Evolutionary conservation across 2,329 filamentous ascomycete genomes (phyloP).

Genomic region (Ascochyta viciae-villosae): DNA sequence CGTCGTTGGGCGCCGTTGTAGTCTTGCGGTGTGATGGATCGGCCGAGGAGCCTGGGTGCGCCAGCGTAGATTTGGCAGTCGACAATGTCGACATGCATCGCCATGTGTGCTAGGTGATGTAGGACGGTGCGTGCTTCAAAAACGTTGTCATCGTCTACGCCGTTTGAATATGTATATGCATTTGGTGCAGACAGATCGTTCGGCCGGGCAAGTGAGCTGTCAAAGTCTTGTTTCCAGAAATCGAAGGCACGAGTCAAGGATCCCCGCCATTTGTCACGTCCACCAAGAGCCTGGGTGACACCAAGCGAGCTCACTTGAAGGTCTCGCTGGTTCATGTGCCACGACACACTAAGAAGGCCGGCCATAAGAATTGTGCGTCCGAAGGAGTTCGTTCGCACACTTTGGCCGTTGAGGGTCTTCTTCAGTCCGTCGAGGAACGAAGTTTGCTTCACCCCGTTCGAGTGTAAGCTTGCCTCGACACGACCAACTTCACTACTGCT

Average conservation of each 20-base stretch:
- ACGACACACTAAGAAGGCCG: constrained; percentile 88
- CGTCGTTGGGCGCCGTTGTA: constrained; percentile 79
- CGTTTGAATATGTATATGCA: constrained; percentile 41
- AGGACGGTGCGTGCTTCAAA: constrained; percentile 89
- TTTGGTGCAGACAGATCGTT: constrained; percentile 40
- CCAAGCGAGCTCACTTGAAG: constrained; percentile 89
- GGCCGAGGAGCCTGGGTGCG: constrained; percentile 82
- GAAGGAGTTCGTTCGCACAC: constrained; percentile 90
- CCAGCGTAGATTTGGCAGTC: constrained; percentile 96
- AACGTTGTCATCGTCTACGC: constrained; percentile 68
- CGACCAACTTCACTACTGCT: constrained; percentile 86
- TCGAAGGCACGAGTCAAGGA: constrained; percentile 89
- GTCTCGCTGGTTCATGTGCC: constrained; percentile 97
- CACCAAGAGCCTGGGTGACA: constrained; percentile 79
- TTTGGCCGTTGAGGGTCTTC: constrained; percentile 82
- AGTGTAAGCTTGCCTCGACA: constrained; percentile 79
- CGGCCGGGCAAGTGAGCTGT: constrained; percentile 75
- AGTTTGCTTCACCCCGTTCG: constrained; percentile 82
- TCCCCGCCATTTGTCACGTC: constrained; percentile 88
- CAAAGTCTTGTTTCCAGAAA: constrained; percentile 91
- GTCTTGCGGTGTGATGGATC: constrained; percentile 83
- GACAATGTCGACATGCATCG: constrained; percentile 96
- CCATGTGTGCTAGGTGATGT: constrained; percentile 95
- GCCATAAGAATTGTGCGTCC: constrained; percentile 94
- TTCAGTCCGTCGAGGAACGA: constrained; percentile 93